These are phyloP conservation scores for Sistotremastrum suecicum DNA, from an alignment of 768 basidiomycete genomes.

Conservation along the genomic window DNA sequence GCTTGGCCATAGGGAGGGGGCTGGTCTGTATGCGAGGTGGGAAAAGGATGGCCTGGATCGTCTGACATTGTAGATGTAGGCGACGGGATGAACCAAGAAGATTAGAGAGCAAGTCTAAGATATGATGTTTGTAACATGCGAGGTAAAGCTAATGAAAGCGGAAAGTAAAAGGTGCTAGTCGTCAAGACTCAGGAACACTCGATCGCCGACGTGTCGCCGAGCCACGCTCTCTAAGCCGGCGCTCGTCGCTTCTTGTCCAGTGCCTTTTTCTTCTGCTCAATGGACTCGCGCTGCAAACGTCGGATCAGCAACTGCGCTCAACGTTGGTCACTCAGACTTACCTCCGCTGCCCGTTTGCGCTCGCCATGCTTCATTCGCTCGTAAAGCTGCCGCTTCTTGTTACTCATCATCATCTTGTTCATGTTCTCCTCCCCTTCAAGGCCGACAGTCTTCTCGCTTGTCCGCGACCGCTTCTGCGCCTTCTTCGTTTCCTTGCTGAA, in stretches of 20 bases:
- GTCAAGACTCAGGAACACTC: too few species aligned
- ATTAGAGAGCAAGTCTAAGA: too few species aligned
- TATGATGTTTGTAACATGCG: too few species aligned
- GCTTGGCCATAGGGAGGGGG: too few species aligned
- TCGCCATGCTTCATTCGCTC: conserved; percentile 87
- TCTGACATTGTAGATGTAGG: too few species aligned
- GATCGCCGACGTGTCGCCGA: too few species aligned
- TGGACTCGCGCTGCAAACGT: conserved; percentile 35
- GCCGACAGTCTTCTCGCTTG: conserved; percentile 18
- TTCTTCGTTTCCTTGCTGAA: conserved; percentile 70
- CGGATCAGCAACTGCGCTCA: conserved; percentile 5
- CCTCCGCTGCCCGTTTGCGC: conserved; percentile 65
- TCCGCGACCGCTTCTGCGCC: conserved; percentile 29
- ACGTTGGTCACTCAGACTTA: conserved; percentile 22
- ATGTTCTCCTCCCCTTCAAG: conserved; percentile 54
- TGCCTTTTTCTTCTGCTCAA: conserved; percentile 44
- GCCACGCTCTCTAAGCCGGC: conserved; percentile 18
- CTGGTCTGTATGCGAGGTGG: too few species aligned
- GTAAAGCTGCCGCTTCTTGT: conserved; percentile 85
- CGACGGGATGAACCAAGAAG: too few species aligned
- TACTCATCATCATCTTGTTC: conserved; percentile 98
- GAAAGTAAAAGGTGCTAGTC: too few species aligned
- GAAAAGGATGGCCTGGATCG: too few species aligned
- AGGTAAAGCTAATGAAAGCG: too few species aligned
- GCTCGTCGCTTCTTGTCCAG: conserved; percentile 37